These are phyloP conservation scores for Penicillium thymicola DNA, from an alignment of 2,329 filamentous ascomycete genomes.

Conservation along the genomic window DNA sequence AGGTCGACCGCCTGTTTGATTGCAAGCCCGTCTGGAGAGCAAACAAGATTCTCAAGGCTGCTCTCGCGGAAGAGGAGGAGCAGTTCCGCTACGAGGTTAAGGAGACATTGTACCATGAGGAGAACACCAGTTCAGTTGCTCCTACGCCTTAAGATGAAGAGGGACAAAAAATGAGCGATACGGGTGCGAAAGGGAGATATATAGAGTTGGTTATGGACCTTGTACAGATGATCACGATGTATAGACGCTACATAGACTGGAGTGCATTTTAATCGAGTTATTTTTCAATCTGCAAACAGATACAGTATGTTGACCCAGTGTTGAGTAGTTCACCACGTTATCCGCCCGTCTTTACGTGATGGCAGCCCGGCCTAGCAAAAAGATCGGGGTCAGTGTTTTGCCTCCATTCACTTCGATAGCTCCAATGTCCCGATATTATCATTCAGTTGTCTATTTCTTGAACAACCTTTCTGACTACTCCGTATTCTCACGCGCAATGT, in stretches of 20 bases:
- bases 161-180: neutral
- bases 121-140: constrained; percentile 8
- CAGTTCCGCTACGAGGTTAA: constrained; percentile 33
- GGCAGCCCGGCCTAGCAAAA: too few species aligned
- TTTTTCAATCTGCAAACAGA: neutral
- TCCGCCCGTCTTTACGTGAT: too few species aligned
- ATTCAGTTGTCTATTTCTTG: neutral
- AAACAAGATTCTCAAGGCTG: constrained; percentile 33
- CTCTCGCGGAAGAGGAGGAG: constrained; percentile 36
- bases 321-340: neutral
- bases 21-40: constrained; percentile 37
- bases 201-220: neutral
- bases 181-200: neutral
- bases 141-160: neutral
- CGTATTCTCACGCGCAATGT: neutral
- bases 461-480: neutral
- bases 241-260: neutral
- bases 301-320: neutral
- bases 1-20: constrained; percentile 61
- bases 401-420: neutral
- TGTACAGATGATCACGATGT: neutral
- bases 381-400: neutral
- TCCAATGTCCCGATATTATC: neutral
- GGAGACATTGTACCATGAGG: constrained; percentile 20
- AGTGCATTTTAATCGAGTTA: neutral